Evolutionary conservation across 176 grass and related monocot genomes (phyloP), one percentile per base, ranked within the genome.

Genomic region (Oryza punctata): DNA sequence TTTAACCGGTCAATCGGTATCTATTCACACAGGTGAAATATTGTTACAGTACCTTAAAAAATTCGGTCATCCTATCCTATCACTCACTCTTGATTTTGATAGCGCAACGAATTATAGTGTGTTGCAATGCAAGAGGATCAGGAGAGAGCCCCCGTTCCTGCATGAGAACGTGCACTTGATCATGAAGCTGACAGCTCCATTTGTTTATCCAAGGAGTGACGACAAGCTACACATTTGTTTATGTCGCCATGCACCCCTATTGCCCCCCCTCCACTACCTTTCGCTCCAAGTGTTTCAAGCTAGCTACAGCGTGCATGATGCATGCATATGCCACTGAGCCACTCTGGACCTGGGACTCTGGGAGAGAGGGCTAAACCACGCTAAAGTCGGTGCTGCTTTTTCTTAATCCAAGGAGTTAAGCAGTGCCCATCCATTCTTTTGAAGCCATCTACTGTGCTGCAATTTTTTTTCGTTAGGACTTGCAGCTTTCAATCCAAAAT

Each of bases 151-250:
- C 32, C 35, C 32, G 11, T 13, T 14, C 46, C 60, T 74, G 69
- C 85, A 77, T 29, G 79, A 65, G 72, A 82, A 82, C 73, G 65
- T 78, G 52, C 72, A 28, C 52, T 52, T 64, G 50, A 72, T 78
- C 86, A 57, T 78, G 66, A 78, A 72, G 79, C 73, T 78, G 79
- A 82, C 86, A 82, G 57, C 66, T 70, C 52, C 29, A 63, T 78
- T 87, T 88, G n/a, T 82, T 78, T 72, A 81, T 27, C 3, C 38
- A 28, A 44, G 77, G 25, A 15, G 69, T n/a, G 77, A 54, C 29
- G 69, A 80, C 68, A 81, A 74, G 44, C 43, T 86, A 81, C 77
- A 30, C 44, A 43, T 73, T 85, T 43, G 23, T 80, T 86, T 73
- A 86, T 73, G 84, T 71, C 27, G 54, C 52, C 65, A 25, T 72